Percentiles rank a stretch among this genome's conserved stretches.
Evolutionary conservation across 2,329 filamentous ascomycete genomes (phyloP).

Genomic region (Blumeria hordei): DNA sequence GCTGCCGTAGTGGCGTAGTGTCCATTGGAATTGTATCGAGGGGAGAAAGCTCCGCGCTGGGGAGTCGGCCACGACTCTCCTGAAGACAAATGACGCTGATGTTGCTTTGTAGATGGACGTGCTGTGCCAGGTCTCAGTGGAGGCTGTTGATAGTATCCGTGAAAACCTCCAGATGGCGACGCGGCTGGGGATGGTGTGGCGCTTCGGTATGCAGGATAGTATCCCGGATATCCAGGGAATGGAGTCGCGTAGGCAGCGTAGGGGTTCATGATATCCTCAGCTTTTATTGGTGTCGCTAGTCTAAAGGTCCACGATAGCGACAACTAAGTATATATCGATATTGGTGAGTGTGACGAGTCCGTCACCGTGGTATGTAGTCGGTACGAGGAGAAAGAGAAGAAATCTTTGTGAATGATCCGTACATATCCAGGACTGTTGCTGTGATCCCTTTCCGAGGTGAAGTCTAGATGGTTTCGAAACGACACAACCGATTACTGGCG

Average conservation of each 20-base stretch:
- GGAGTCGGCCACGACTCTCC: conserved; percentile 13
- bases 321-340: not conserved
- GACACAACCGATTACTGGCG: no score
- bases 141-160: conserved; percentile 12
- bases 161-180: conserved; percentile 13
- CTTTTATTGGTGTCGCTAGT: not conserved
- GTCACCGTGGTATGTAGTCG: conserved; percentile 17
- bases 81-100: conserved; percentile 13
- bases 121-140: conserved; percentile 1
- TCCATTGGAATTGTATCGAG: conserved; percentile 16
- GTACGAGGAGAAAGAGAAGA: conserved; percentile 16
- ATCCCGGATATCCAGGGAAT: conserved; percentile 12
- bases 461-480: conserved; percentile 7
- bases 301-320: not conserved
- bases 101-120: conserved; percentile 11
- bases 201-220: conserved; percentile 13
- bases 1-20: conserved; percentile 17
- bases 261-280: conserved; percentile 9
- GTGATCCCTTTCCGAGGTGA: conserved; percentile 10
- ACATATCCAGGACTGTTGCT: conserved; percentile 15
- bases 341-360: conserved; percentile 5
- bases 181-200: conserved; percentile 14
- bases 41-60: conserved; percentile 12
- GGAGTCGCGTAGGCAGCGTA: conserved; percentile 12
- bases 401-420: conserved; percentile 16